Conservation (phyloP, 495 filamentous ascomycete genomes). For the Penicillium angulare region DNA sequence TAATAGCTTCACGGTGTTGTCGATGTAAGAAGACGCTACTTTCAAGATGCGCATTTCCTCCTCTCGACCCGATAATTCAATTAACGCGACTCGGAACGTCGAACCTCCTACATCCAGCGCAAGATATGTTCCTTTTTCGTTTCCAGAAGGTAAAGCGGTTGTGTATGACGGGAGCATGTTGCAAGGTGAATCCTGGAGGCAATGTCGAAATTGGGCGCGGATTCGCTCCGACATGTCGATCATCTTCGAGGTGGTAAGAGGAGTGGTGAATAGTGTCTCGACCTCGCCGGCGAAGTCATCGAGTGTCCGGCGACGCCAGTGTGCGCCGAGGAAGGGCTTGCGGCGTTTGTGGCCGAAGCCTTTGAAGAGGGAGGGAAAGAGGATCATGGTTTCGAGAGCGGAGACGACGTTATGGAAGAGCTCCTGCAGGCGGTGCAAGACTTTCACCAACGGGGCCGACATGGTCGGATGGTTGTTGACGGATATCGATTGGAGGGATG, state of each 20-base stretch:
- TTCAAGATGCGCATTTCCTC: conserved; percentile 51
- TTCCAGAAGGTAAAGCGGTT: conserved; percentile 58
- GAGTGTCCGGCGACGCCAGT: conserved; percentile 45
- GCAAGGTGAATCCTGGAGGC: conserved; percentile 51
- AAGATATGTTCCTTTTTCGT: conserved; percentile 59
- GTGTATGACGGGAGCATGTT: conserved; percentile 70
- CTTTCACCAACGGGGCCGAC: conserved; percentile 42
- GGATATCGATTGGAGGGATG: conserved; percentile 1
- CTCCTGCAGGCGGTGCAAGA: conserved; percentile 51
- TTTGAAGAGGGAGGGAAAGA: conserved; percentile 52
- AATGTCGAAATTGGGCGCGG: conserved; percentile 55
- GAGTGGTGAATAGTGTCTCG: conserved; percentile 44
- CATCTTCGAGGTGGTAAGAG: conserved; percentile 43
- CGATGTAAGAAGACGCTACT: conserved; percentile 52
- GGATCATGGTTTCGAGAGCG: conserved; percentile 49
- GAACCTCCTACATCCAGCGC: conserved; percentile 68
- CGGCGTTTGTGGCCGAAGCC: conserved; percentile 34
- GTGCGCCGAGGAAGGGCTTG: conserved; percentile 35
- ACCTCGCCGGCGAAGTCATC: conserved; percentile 53
- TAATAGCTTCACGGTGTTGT: conserved; percentile 51
- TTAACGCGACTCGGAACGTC: conserved; percentile 62
- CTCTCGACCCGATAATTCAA: conserved; percentile 52
- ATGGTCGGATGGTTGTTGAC: conserved; percentile 37
- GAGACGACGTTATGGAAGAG: conserved; percentile 53
- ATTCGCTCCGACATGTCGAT: conserved; percentile 57